phyloP scores from a whole-genome alignment of 2,329 filamentous ascomycete genomes.

The Sporothrix inflata region DNA sequence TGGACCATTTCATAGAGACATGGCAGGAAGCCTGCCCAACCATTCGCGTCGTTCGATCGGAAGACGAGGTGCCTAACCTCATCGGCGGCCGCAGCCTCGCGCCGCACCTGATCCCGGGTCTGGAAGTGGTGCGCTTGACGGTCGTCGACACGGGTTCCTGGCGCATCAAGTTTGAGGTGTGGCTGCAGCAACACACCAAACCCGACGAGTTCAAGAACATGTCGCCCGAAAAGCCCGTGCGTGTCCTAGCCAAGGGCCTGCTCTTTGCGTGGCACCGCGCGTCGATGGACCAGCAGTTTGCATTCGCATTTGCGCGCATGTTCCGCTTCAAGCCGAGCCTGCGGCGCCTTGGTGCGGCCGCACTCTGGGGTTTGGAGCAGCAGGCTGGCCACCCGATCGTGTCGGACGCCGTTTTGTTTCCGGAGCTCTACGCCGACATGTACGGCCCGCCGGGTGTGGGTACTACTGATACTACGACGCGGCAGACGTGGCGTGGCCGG shows the following conservation, averaged over 20 bases:
- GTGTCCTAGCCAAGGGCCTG: conserved; percentile 16
- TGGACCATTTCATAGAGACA: conserved; percentile 27
- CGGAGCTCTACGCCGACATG: conserved; percentile 10
- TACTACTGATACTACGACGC: too few species aligned
- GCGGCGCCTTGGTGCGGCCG: conserved; percentile 19
- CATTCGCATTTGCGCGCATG: conserved; percentile 32
- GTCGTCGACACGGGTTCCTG: conserved; percentile 33
- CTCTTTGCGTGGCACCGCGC: conserved; percentile 25
- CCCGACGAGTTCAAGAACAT: neutral
- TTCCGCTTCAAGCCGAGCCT: conserved; percentile 27
- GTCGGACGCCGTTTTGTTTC: conserved; percentile 23
- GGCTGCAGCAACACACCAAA: conserved; percentile 25
- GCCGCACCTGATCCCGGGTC: neutral
- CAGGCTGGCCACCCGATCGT: neutral
- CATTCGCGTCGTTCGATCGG: conserved; percentile 29
- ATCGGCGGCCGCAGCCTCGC: neutral
- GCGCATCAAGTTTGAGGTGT: conserved; percentile 32
- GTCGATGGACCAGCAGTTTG: conserved; percentile 32
- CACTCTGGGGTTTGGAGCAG: conserved; percentile 21
- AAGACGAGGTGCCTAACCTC: conserved; percentile 25
- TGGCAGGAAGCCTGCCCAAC: conserved; percentile 32
- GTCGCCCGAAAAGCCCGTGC: conserved; percentile 27
- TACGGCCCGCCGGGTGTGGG: neutral
- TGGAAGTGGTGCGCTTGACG: conserved; percentile 26
- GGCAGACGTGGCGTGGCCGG: too few species aligned